Conservation (phyloP, 306 rosid genomes). For the Fagus sylvatica region DNA sequence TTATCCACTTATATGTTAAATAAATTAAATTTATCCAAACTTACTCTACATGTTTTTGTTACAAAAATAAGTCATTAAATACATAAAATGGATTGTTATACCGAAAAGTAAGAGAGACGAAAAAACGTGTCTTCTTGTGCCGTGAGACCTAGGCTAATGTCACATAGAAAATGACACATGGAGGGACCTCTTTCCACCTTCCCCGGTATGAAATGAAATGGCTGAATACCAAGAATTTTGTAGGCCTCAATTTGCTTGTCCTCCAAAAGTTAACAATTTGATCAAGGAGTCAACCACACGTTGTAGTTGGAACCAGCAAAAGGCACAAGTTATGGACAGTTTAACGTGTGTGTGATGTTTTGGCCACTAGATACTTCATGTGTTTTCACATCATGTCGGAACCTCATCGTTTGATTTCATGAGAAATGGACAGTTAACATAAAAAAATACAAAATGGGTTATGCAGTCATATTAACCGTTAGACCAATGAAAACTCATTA, state of each 20-base stretch:
- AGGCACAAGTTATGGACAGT: not conserved
- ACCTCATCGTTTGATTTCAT: not conserved
- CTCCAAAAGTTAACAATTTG: too few species aligned
- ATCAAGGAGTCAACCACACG: not conserved
- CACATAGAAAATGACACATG: not conserved
- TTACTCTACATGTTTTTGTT: too few species aligned
- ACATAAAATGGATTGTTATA: not conserved
- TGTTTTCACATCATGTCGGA: slow-evolving; percentile 3
- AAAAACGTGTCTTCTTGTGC: not conserved
- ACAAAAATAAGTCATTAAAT: too few species aligned
- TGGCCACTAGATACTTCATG: not conserved
- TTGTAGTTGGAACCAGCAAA: not conserved
- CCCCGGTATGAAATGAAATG: not conserved
- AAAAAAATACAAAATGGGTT: too few species aligned
- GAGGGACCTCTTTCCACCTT: not conserved
- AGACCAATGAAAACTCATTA: too few species aligned
- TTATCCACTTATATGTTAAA: too few species aligned
- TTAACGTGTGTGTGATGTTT: not conserved
- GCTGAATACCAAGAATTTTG: not conserved
- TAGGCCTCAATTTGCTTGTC: too few species aligned
- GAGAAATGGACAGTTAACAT: not conserved
- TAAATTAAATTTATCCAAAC: too few species aligned
- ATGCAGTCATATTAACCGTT: too few species aligned
- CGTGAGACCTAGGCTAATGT: not conserved
- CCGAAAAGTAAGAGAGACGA: not conserved